Conservation (phyloP, 169 alveolate species). For the Amoebophrya sp. region DNA sequence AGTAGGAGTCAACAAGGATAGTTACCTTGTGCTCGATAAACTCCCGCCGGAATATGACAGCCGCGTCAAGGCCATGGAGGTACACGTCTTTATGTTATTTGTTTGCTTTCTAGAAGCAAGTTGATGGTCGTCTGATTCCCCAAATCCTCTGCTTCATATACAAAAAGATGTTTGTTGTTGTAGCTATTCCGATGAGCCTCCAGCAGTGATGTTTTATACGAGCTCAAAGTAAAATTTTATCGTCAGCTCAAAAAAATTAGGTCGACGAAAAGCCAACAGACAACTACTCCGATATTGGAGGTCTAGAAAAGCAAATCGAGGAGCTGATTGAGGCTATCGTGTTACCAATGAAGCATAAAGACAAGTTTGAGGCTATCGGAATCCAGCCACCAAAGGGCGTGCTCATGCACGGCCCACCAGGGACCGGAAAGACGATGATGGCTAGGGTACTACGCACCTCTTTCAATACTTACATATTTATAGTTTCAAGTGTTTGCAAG, state of each 20-base stretch:
- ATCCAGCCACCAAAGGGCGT: slow-evolving; percentile 98
- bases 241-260: not conserved
- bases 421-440: slow-evolving; percentile 91
- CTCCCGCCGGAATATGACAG: slow-evolving; percentile 99
- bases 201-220: not conserved
- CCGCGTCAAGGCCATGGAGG: slow-evolving; percentile 98
- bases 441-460: slow-evolving; percentile 82
- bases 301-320: slow-evolving; percentile 97
- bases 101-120: no score
- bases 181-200: no score
- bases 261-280: slow-evolving; percentile 98
- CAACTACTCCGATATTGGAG: slow-evolving; percentile 96
- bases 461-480: not conserved
- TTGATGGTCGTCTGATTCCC: no score
- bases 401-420: slow-evolving; percentile 99
- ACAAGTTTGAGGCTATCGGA: slow-evolving; percentile 94
- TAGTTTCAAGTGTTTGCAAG: not conserved
- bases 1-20: slow-evolving; percentile 98
- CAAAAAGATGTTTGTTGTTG: not conserved
- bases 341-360: slow-evolving; percentile 97
- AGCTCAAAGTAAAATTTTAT: not conserved
- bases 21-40: slow-evolving; percentile 93
- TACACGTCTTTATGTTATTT: no score
- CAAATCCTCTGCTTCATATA: not conserved
- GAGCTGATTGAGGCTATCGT: slow-evolving; percentile 98